A percentile compares a stretch with the other conserved stretches of the same genome.
These are phyloP conservation scores for Barbarea vulgaris DNA, from an alignment of 345 rosid genomes.

Conservation along the genomic window DNA sequence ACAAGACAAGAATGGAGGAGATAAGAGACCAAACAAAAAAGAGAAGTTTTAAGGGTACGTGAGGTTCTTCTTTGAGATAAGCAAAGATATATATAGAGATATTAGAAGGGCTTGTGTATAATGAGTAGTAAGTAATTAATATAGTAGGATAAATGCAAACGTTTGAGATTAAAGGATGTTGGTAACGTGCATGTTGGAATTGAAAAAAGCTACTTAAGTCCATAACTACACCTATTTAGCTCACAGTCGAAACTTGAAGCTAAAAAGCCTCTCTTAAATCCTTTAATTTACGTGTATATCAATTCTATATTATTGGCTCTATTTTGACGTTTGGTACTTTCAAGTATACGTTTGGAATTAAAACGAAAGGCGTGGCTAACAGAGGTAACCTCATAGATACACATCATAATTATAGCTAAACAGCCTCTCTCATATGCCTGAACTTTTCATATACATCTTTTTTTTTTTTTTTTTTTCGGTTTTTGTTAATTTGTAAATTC, in stretches of 20 bases:
- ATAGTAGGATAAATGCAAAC: background rate
- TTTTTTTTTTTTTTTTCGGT: background rate
- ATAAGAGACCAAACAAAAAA: no score
- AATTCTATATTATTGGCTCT: no score
- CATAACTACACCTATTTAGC: slow-evolving; percentile 8
- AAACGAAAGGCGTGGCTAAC: background rate
- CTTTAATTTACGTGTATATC: no score
- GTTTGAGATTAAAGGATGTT: slow-evolving; percentile 26
- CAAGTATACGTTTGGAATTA: background rate
- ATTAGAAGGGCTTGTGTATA: background rate
- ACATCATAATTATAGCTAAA: background rate
- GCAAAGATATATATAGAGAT: background rate
- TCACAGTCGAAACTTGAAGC: background rate
- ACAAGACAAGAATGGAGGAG: no score
- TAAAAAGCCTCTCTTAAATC: background rate
- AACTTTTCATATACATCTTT: background rate
- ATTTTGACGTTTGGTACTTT: background rate
- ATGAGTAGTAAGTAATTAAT: no score
- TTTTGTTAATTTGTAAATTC: background rate
- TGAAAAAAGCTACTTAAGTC: background rate
- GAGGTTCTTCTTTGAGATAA: no score
- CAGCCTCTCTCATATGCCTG: background rate
- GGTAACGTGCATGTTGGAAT: background rate
- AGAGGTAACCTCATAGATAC: background rate
- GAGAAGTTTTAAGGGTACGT: no score